These are phyloP conservation scores for Vitis vinifera DNA, from an alignment of 164 flowering plant genomes.

Conservation along the genomic window ASM3070453v1 NC_081809.1:501001-501500, in stretches of 20 bases:
- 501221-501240: constrained; percentile 66
- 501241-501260: constrained; percentile 56
- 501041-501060: constrained; percentile 3
- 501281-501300: not conserved
- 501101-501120: constrained; percentile 89
- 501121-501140: constrained; percentile 15
- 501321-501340: not conserved
- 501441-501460: not conserved
- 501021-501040: not conserved
- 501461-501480: not conserved
- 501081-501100: constrained; percentile 87
- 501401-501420: constrained; percentile 63
- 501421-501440: not conserved
- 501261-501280: not conserved
- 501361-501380: constrained; percentile 87
- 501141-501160: not conserved
- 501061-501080: constrained; percentile 60
- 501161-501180: not conserved
- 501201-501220: constrained; percentile 58
- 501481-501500: no score
- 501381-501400: constrained; percentile 70
- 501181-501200: not conserved
- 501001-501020: not conserved
- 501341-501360: constrained; percentile 54
- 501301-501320: not conserved